Evolutionary conservation across 805 yeast species (phyloP).

Genomic region (Hemisphaericaspora nanyangensis): DNA sequence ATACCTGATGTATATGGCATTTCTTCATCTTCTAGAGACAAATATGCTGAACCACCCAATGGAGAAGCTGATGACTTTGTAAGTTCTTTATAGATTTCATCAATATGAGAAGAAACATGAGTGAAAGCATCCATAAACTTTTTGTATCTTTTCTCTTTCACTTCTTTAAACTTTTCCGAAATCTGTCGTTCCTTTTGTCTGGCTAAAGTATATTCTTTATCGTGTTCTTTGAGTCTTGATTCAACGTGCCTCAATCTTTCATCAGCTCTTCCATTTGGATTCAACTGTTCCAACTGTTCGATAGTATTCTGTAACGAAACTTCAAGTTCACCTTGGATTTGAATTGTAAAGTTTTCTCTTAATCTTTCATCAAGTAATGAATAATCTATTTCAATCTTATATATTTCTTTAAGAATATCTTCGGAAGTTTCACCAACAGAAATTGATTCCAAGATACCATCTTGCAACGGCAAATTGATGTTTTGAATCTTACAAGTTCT

Average conservation of each 20-base stretch:
- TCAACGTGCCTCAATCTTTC: slow-evolving; percentile 73
- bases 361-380: slow-evolving; percentile 39
- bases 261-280: slow-evolving; percentile 80
- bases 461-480: slow-evolving; percentile 56
- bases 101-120: slow-evolving; percentile 72
- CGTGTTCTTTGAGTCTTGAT: slow-evolving; percentile 54
- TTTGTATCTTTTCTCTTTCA: slow-evolving; percentile 57
- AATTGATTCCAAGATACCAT: slow-evolving; percentile 57
- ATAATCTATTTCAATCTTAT: slow-evolving; percentile 56
- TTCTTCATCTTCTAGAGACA: slow-evolving; percentile 82
- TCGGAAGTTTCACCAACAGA: slow-evolving; percentile 54
- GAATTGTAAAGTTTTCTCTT: slow-evolving; percentile 37
- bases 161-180: slow-evolving; percentile 51
- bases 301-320: slow-evolving; percentile 30
- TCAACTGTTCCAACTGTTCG: slow-evolving; percentile 44
- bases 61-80: slow-evolving; percentile 70
- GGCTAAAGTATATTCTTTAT: slow-evolving; percentile 58
- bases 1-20: slow-evolving; percentile 85
- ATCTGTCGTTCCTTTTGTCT: slow-evolving; percentile 57
- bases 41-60: slow-evolving; percentile 89
- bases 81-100: slow-evolving; percentile 76
- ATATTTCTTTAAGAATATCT: slow-evolving; percentile 36
- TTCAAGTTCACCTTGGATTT: slow-evolving; percentile 34
- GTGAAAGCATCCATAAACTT: slow-evolving; percentile 68
- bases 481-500: slow-evolving; percentile 74